Evolutionary conservation across 129 eudicot species (phyloP).

Genomic region (Flaveria trinervia): DNA sequence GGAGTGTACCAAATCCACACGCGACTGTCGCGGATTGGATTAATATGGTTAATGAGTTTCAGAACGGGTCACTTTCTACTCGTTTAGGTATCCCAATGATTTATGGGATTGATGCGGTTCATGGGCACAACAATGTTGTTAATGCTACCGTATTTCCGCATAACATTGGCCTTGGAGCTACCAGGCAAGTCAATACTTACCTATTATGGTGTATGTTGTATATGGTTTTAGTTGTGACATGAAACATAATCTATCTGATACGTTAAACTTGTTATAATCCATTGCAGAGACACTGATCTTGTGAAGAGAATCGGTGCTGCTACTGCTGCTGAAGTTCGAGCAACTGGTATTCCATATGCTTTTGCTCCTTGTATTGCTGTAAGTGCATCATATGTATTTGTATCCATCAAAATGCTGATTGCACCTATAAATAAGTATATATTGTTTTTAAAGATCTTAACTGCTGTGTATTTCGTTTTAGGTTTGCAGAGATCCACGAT

Average conservation of each 20-base stretch:
- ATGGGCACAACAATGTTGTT: constrained; percentile 83
- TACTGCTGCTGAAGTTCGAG: constrained; percentile 86
- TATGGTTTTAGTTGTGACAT: neutral
- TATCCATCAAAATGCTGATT: no score
- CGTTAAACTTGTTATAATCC: constrained; percentile 18
- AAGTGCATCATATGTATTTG: constrained; percentile 19
- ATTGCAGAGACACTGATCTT: constrained; percentile 73
- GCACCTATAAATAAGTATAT: neutral
- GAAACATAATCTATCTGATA: neutral
- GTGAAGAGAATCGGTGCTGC: constrained; percentile 81
- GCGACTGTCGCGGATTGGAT: constrained; percentile 80
- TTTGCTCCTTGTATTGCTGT: constrained; percentile 98
- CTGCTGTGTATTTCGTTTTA: constrained; percentile 24
- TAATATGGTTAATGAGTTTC: constrained; percentile 79
- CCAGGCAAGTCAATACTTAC: constrained; percentile 55
- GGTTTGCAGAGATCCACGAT: constrained; percentile 94
- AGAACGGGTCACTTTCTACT: constrained; percentile 71
- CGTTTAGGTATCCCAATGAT: constrained; percentile 93
- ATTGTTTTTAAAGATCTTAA: constrained; percentile 20
- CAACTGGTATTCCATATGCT: constrained; percentile 81
- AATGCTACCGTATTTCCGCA: constrained; percentile 93
- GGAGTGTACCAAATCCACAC: constrained; percentile 74
- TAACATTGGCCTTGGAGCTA: constrained; percentile 88
- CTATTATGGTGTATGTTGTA: neutral
- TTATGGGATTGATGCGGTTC: constrained; percentile 93